Evolutionary conservation across 257 asterid species (phyloP), one percentile per base, ranked within the genome.

Genomic region (Leonotis leonurus): DNA sequence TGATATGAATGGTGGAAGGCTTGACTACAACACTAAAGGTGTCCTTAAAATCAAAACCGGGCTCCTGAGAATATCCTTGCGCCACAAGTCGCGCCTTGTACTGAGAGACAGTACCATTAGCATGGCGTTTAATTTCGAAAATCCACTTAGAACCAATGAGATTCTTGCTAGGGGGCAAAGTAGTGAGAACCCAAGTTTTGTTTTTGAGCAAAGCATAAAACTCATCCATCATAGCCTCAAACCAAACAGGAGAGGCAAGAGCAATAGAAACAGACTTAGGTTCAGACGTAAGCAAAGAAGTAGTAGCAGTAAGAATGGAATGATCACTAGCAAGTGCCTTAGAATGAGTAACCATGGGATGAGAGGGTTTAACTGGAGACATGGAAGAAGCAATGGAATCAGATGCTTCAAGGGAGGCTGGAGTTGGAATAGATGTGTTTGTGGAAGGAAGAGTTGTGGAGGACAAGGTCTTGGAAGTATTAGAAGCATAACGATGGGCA

Each of bases 151-250:
- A n/a, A 0, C 44, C 44, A 37, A 12, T 2, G 0, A 37, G n/a
- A 3, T 49, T 24, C 4, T 49, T 49, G 1, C 32, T 17, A 0
- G 7, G 17, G 0, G 56, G 16, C 0, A 49, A 16, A 0, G 3
- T 0, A 3, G 3, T 21, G 3, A 21, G 8, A 0, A 0, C 0
- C 17, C 56, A 49, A 0, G 56, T 22, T 1, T 12, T 4, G 0
- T 49, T 24, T 12, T 5, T 4, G 0, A 3, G 0, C 1, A 49
- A 17, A 0, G 35, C 17, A 9, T 49, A 0, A 6, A 17, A 20
- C 3, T 18, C 53, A 1, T 6, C 53, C 8, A 0, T 0, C 44
- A 36, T 36, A 12, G 44, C 44, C 0, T 3, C 1, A 0, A 11
- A 0, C 44, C 17, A 37, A 37, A 2, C 1, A 1, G 16, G 0